Conservation (phyloP, 1,139 yeast genomes). For the Debaryomyces nepalensis region DNA sequence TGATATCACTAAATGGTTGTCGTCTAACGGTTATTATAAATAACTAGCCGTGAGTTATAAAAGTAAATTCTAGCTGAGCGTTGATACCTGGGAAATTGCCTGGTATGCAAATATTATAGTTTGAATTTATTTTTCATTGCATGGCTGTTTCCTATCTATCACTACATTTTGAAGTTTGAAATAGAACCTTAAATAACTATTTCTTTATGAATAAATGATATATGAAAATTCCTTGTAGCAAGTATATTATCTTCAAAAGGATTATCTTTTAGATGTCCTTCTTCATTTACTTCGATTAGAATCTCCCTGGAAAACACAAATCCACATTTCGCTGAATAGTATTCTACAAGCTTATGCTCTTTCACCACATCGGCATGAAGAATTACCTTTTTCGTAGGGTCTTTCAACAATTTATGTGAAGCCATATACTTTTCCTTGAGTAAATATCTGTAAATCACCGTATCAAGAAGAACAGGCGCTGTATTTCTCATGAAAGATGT, state of each 20-base stretch:
- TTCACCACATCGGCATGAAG: conserved; percentile 49
- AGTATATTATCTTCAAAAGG: conserved; percentile 38
- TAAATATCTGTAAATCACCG: conserved; percentile 23
- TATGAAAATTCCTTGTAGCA: conserved; percentile 38
- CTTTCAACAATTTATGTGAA: conserved; percentile 1
- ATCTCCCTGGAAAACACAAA: conserved; percentile 34
- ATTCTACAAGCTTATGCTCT: conserved; percentile 54
- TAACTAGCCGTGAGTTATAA: conserved; percentile 14
- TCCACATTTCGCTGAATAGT: conserved; percentile 47
- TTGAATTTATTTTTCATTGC: neutral
- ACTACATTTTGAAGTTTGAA: neutral
- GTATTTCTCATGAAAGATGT: conserved; percentile 52
- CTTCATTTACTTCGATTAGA: conserved; percentile 22
- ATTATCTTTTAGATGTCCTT: conserved; percentile 15
- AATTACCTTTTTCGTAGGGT: conserved; percentile 18
- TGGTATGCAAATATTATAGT: too few relatives aligned
- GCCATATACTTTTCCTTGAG: conserved; percentile 14
- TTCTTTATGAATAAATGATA: conserved; percentile 35
- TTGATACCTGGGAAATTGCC: neutral
- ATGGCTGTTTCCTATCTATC: neutral
- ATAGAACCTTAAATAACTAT: conserved; percentile 10
- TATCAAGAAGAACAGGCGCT: conserved; percentile 43
- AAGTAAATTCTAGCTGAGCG: conserved; percentile 8
- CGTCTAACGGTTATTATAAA: conserved; percentile 46
- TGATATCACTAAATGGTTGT: conserved; percentile 58